These are phyloP conservation scores for Phalaenopsis aphrodite DNA, from an alignment of 106 monocot species.

Conservation along the genomic window DNA sequence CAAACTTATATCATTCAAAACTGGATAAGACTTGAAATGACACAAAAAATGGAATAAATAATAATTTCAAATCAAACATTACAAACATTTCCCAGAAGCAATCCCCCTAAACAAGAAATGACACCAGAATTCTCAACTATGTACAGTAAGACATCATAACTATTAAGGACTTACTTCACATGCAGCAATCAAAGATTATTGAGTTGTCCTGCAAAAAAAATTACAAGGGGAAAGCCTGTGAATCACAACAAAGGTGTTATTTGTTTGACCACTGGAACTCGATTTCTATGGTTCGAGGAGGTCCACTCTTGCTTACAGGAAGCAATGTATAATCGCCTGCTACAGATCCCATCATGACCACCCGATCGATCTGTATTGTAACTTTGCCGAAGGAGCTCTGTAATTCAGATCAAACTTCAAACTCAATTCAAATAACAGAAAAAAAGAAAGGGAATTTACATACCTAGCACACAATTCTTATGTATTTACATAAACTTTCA, in stretches of 20 bases:
- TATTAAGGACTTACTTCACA: background rate
- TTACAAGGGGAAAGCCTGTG: conserved; percentile 7
- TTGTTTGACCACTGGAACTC: conserved; percentile 99
- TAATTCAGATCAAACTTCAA: conserved; percentile 1
- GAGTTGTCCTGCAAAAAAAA: conserved; percentile 2
- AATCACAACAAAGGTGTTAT: conserved; percentile 4
- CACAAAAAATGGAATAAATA: conserved; percentile 26
- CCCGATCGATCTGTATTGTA: conserved; percentile 94
- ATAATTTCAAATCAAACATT: conserved; percentile 22
- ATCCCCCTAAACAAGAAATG: background rate
- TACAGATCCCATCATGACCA: conserved; percentile 93
- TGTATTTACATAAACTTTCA: too few species aligned
- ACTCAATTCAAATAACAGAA: background rate
- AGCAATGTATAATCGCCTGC: conserved; percentile 87
- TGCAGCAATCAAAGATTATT: background rate
- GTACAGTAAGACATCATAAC: conserved; percentile 24
- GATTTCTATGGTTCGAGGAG: conserved; percentile 78
- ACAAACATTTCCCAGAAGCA: background rate
- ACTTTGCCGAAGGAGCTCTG: conserved; percentile 98
- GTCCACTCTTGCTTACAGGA: conserved; percentile 90
- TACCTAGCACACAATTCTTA: too few species aligned
- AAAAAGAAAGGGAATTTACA: too few species aligned
- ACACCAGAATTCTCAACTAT: conserved; percentile 27
- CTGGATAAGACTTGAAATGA: background rate
- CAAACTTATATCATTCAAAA: too few species aligned